Base-by-base conservation (phyloP, 441 rosid species). In the Arabidopsis lyrata region DNA sequence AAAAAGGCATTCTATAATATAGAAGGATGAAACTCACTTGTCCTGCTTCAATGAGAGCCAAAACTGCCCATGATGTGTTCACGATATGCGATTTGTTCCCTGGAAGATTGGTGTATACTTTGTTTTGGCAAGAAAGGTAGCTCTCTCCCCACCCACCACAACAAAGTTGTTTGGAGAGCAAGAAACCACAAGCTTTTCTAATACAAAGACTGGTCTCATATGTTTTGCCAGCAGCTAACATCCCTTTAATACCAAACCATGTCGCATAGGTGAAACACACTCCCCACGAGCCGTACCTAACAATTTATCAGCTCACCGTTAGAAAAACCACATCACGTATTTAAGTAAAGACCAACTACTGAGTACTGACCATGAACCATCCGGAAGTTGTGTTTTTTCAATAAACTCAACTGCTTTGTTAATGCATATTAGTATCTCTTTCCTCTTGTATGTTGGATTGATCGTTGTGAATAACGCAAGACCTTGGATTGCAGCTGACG, bases 71-170 rank as follows among this genome's bases (percentile, higher is more conserved):
- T 34, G 86, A 76, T 1, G 97, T 88, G 63, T 87, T 85, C 11
- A 88, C 92, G 6, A 80, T 47, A 14, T 90, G 91, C 6, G 87
- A 47, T 24, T 50, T 84, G 68, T 84, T 67, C 27, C 67, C 85
- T 20, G 84, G 85, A 70, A 90, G 74, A 75, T 89, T 84, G 11
- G 82, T 81, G 57, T 88, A 88, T 1, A 71, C 85, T 86, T 78
- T 83, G 42, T 82, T 29, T 72, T 85, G 88, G 68, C 86, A 73
- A 31, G 93, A 88, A 39, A 85, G 85, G 15, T 86, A 86, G 60
- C 91, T 86, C 70, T 88, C 93, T 66, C 95, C 91, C 97, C 95
- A 89, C 0, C 93, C 97, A 18, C 97, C 93, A 5, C 80, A 78
- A 27, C 18, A 1, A n/a, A 86, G 83, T 47, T 90, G 91, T 47